These are phyloP conservation scores for Beta vulgaris DNA, from an alignment of 148 eudicot species.

Conservation along the genomic window DNA sequence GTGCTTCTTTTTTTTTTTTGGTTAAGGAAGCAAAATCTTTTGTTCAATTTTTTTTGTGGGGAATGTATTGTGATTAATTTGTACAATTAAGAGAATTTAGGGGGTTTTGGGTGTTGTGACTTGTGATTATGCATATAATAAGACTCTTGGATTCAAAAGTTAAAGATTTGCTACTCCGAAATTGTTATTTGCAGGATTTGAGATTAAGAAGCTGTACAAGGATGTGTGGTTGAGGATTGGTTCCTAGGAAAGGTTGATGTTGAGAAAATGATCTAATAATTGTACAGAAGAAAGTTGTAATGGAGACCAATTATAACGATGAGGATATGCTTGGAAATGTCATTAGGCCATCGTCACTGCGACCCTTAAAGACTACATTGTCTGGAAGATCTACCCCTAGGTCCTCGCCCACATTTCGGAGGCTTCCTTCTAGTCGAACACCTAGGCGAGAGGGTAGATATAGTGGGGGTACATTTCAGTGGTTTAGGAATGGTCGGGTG, in stretches of 20 bases:
- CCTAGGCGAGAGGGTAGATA: constrained; percentile 65
- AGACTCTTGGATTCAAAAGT: not conserved
- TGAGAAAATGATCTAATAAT: not conserved
- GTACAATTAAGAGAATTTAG: not conserved
- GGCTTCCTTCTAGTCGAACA: constrained; percentile 63
- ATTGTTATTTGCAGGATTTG: constrained; percentile 11
- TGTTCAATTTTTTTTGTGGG: not conserved
- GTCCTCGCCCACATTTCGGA: constrained; percentile 73
- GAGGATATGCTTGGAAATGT: constrained; percentile 52
- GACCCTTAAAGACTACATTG: constrained; percentile 64
- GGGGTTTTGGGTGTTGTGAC: not conserved
- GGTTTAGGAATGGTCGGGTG: constrained; percentile 69
- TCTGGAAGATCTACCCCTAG: constrained; percentile 88
- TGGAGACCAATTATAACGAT: constrained; percentile 45
- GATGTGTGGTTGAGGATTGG: no score
- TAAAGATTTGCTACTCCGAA: not conserved
- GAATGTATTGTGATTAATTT: not conserved
- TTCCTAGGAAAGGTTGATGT: not conserved
- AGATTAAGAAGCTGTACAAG: not conserved
- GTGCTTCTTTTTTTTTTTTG: not conserved
- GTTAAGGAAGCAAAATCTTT: not conserved
- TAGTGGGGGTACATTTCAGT: constrained; percentile 38
- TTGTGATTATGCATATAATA: no score
- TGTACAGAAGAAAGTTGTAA: constrained; percentile 18
- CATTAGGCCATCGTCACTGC: constrained; percentile 45